Base-by-base conservation (phyloP, 2,329 filamentous ascomycete species). In the Grosmannia clavigera region DNA sequence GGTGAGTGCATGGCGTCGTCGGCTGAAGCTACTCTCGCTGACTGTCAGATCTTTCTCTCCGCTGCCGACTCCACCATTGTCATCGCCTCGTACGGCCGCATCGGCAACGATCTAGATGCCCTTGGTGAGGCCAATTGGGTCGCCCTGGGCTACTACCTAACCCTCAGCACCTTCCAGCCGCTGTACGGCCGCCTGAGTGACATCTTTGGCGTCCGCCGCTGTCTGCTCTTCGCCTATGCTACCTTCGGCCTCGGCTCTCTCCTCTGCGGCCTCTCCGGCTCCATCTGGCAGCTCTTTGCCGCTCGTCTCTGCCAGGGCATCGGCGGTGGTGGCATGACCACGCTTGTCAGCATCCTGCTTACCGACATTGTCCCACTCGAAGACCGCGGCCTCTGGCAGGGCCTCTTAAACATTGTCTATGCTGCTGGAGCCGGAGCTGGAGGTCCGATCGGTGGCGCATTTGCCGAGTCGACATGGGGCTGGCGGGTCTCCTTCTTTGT, bases 81-180 rank as follows among this genome's bases (percentile, higher is more conserved):
- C 40, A 83, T 92, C 56, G 83, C 84, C 19, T 85, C 81, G n/a
- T 91, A 91, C 70, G 86, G 86, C 57, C 83, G 80, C 63, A 92
- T 92, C 66, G 88, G 87, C 14, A 88, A 80, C 60, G 88, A 92
- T 63, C 74, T 92, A 31, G 77, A 88, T 57, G 86, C 88, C 1
- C 76, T 92, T 58, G 88, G 87, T 68, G 82, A 81, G 64, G 90
- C 87, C 4, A 86, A 82, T 58, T 91, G 88, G 87, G 85, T 91
- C 61, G 86, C 86, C 19, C 60, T 59, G 6, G 62, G 79, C 14
- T 87, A 91, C 70, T 87, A 90, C 67, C 76, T 91, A 58, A 88
- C 87, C 2, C 72, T 89, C 60, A 88, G 86, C 3, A 84, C 84
- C 33, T 89, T 87, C 66, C 88, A 92, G 68, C 87, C 87, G 1